These are phyloP conservation scores for Candida sanyaensis DNA, from an alignment of 1,139 yeast species.

Conservation along the genomic window DNA sequence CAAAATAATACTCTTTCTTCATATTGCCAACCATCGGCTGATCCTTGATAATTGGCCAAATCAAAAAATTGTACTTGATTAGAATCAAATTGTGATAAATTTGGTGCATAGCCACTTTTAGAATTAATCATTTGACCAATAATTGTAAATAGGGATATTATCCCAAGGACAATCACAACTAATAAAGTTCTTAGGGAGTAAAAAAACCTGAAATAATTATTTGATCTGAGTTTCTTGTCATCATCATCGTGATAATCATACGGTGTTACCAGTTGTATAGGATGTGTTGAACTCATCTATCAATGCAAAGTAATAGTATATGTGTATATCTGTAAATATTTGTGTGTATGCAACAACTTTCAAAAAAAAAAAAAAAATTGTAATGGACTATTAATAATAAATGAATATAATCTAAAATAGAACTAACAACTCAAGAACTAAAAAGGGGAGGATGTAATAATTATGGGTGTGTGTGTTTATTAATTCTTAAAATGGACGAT, in stretches of 20 bases:
- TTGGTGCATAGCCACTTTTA: conserved; percentile 22
- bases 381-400: neutral
- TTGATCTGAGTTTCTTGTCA: conserved; percentile 4
- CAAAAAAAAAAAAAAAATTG: neutral
- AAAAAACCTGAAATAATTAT: neutral
- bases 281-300: conserved; percentile 9
- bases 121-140: conserved; percentile 3
- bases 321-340: neutral
- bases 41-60: conserved; percentile 43
- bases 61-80: conserved; percentile 43
- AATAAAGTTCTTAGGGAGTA: conserved; percentile 3
- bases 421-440: neutral
- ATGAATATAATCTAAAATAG: neutral
- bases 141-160: conserved; percentile 9
- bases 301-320: neutral
- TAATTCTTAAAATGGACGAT: too few species aligned
- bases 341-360: neutral
- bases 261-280: conserved; percentile 16
- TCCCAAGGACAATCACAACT: conserved; percentile 5
- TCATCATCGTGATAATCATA: conserved; percentile 15
- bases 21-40: conserved; percentile 54
- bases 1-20: conserved; percentile 57
- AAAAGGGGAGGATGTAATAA: neutral
- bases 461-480: too few species aligned
- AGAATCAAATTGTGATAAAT: conserved; percentile 23